Conservation (phyloP, 2,329 filamentous ascomycete species). For the Fusarium drepaniforme region DNA sequence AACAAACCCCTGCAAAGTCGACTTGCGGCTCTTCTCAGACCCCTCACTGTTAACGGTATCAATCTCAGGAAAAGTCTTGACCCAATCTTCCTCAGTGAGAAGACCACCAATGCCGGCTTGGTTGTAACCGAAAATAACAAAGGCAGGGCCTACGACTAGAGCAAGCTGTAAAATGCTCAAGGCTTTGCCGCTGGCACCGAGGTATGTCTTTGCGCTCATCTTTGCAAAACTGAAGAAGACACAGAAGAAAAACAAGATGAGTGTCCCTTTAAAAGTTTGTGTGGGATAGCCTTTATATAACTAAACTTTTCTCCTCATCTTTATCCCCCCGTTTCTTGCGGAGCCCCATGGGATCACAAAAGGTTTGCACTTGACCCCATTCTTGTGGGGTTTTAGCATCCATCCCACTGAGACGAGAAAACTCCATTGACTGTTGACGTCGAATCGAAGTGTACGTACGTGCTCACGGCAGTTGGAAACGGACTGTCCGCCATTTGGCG, state of each 20-base stretch:
- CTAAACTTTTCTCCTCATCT: background rate
- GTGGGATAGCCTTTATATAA: background rate
- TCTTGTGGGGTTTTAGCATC: slow-evolving; percentile 23
- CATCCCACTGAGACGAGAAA: background rate
- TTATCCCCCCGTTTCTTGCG: slow-evolving; percentile 16
- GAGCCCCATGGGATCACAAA: slow-evolving; percentile 34
- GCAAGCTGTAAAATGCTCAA: slow-evolving; percentile 54
- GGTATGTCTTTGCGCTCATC: slow-evolving; percentile 39
- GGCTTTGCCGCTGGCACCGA: slow-evolving; percentile 52
- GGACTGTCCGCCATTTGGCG: background rate
- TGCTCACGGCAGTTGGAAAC: background rate
- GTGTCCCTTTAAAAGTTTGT: background rate
- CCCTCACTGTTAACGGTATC: slow-evolving; percentile 62
- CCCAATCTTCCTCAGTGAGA: slow-evolving; percentile 71
- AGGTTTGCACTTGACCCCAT: slow-evolving; percentile 16
- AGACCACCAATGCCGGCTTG: slow-evolving; percentile 79
- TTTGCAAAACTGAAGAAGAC: background rate
- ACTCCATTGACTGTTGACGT: background rate
- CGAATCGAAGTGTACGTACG: background rate
- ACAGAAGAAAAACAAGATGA: background rate
- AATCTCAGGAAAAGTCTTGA: slow-evolving; percentile 63
- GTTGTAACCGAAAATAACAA: slow-evolving; percentile 67
- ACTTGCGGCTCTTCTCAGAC: slow-evolving; percentile 53
- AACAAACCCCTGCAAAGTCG: slow-evolving; percentile 58
- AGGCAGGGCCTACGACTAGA: slow-evolving; percentile 57